phyloP scores from a whole-genome alignment of 2,329 filamentous ascomycete species.

The Plenodomus lindquistii region DNA sequence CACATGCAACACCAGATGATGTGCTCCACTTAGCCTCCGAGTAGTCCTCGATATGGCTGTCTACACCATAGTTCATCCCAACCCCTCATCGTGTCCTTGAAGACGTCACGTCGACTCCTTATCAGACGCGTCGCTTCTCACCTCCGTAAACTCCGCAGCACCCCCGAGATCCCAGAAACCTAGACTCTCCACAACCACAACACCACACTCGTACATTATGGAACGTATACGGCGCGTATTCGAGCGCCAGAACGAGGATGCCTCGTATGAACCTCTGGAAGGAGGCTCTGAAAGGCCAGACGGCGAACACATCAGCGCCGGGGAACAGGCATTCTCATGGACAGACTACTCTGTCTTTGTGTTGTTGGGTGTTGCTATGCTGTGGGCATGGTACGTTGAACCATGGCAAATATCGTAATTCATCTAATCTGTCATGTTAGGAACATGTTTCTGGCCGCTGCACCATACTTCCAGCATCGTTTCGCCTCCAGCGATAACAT shows the following conservation, averaged over 20 bases:
- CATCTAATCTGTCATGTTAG: too few relatives aligned
- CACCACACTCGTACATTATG: constrained; percentile 31
- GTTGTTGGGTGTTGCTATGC: constrained; percentile 86
- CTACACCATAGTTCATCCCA: constrained; percentile 7
- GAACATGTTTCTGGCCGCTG: constrained; percentile 98
- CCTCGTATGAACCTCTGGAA: constrained; percentile 45
- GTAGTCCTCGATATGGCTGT: constrained; percentile 25
- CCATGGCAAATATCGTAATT: constrained; percentile 7
- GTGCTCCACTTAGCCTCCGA: constrained; percentile 9
- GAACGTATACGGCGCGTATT: constrained; percentile 40
- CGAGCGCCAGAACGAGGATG: constrained; percentile 26
- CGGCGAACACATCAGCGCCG: constrained; percentile 37
- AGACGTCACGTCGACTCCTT: constrained; percentile 10
- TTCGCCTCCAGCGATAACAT: constrained; percentile 74
- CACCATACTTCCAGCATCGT: constrained; percentile 86
- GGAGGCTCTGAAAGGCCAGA: constrained; percentile 41
- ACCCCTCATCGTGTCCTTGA: background rate
- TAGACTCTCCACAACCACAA: constrained; percentile 1
- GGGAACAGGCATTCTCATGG: constrained; percentile 70
- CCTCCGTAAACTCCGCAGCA: constrained; percentile 10
- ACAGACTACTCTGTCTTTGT: constrained; percentile 84
- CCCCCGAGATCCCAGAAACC: constrained; percentile 1
- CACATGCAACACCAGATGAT: constrained; percentile 22
- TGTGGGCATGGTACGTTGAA: constrained; percentile 84
- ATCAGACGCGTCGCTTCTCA: constrained; percentile 5